Base-by-base conservation (phyloP, 768 basidiomycete species). In the Naganishia kalamii region DNA sequence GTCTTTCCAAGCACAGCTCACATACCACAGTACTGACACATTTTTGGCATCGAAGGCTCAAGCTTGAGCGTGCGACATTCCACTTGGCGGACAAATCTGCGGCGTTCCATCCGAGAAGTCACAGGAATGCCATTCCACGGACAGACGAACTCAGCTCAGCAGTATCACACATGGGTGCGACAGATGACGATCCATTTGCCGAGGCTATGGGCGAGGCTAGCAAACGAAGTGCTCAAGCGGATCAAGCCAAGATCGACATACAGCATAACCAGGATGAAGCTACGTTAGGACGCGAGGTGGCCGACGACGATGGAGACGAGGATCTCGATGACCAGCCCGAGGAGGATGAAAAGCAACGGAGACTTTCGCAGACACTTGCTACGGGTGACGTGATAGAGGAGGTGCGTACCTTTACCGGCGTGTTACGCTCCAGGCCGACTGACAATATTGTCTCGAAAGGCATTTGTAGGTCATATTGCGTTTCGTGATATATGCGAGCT, bases 301-400 rank as follows among this genome's bases (percentile, higher is more conserved):
- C n/a, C n/a, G n/a, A n/a, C n/a, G n/a, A 29, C 30, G 23, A 49
- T n/a, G 25, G 46, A 27, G 47, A 63, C 32, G 66, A 68, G 19
- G 66, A 63, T 19, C 37, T 68, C 17, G 47, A 41, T 4, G 62
- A 68, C 15, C 51, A 59, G 7, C 33, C 43, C 49, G 70, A 63
- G 6, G 71, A 71, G 27, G 70, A 72, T 27, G 91, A 94, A 77
- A 94, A 91, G 72, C 87, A 92, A 75, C 84, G 92, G 19, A 81
- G 90, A 62, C 86, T 96, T 7, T 83, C 90, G 43, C 89, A 91
- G 71, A 87, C 92, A 65, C 81, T 94, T 27, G 89, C 92, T 73
- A 85, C 89, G 25, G 89, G 90, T 3, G 92, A 97, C 75, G 84
- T 92, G 8, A 89, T 97, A 37, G 89, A 93, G 69, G 89, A 76